A percentile compares a stretch with the other conserved stretches of the same genome.
Evolutionary conservation across 176 grass and related monocot genomes (phyloP).

Genomic region (barley (Hordeum vulgare)): MorexV3_pseudomolecules_assembly NC_058523.1:167414971-167415470

Average conservation of each 20-base stretch:
- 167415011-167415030: slow-evolving; percentile 40
- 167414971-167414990: slow-evolving; percentile 96
- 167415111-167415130: neutral
- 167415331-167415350: neutral
- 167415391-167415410: neutral
- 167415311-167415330: rapidly evolving
- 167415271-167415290: slow-evolving; percentile 5
- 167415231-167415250: slow-evolving; percentile 43
- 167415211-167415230: slow-evolving; percentile 16
- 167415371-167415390: slow-evolving; percentile 30
- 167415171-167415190: neutral
- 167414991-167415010: slow-evolving; percentile 84
- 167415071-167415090: too few species aligned
- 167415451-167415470: slow-evolving; percentile 28
- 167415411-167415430: slow-evolving; percentile 32
- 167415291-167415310: slow-evolving; percentile 31
- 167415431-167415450: slow-evolving; percentile 21
- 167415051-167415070: too few species aligned
- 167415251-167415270: slow-evolving; percentile 26
- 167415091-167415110: neutral
- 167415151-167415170: slow-evolving; percentile 16
- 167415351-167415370: neutral
- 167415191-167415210: slow-evolving; percentile 24
- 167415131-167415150: slow-evolving; percentile 20
- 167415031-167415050: neutral